Evolutionary conservation across 1,284 basidiomycete species (phyloP).

Genomic region (Pyrrhoderma lamaoense): DNA sequence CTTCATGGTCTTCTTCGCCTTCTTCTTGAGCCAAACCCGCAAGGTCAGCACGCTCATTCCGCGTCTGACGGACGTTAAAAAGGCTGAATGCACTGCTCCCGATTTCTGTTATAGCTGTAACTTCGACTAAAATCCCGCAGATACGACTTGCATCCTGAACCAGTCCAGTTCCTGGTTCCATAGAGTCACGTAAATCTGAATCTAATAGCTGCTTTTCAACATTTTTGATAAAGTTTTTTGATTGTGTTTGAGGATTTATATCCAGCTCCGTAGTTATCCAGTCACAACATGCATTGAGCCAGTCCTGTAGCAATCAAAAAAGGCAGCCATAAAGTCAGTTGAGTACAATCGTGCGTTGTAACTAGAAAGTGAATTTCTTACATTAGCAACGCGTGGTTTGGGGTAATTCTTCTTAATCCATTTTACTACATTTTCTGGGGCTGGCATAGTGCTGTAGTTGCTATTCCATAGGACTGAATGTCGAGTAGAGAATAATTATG

Average conservation of each 20-base stretch:
- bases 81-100: slow-evolving; percentile 64
- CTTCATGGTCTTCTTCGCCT: slow-evolving; percentile 46
- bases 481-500: too few relatives aligned
- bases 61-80: slow-evolving; percentile 53
- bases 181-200: slow-evolving; percentile 63
- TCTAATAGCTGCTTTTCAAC: slow-evolving; percentile 62
- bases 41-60: slow-evolving; percentile 51
- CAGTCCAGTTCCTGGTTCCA: slow-evolving; percentile 58
- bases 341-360: too few relatives aligned
- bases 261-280: slow-evolving; percentile 50
- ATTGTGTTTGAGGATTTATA: slow-evolving; percentile 38
- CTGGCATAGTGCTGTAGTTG: background rate
- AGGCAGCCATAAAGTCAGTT: too few relatives aligned
- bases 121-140: slow-evolving; percentile 51
- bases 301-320: slow-evolving; percentile 50
- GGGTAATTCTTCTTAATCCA: slow-evolving; percentile 25
- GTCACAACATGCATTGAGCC: slow-evolving; percentile 62
- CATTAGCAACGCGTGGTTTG: slow-evolving; percentile 25
- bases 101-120: slow-evolving; percentile 68
- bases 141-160: slow-evolving; percentile 36
- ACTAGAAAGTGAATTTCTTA: slow-evolving; percentile 15
- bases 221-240: slow-evolving; percentile 41
- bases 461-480: background rate
- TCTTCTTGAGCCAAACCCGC: slow-evolving; percentile 32
- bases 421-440: slow-evolving; percentile 19